These are phyloP conservation scores for Populus ilicifolia DNA, from an alignment of 345 rosid genomes.

Conservation along the genomic window DNA sequence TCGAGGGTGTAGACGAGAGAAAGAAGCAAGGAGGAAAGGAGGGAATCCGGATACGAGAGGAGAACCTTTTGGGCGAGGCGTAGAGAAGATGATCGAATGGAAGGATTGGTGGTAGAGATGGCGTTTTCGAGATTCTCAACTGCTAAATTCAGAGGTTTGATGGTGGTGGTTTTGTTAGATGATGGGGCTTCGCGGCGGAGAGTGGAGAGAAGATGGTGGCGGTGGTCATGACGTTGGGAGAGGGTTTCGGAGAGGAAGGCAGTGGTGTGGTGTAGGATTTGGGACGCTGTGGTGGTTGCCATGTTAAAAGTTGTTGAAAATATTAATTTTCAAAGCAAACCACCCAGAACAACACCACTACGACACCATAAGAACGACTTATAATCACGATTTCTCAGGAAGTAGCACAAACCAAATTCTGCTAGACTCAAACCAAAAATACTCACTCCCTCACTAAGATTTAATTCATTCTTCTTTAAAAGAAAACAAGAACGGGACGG, in stretches of 20 bases:
- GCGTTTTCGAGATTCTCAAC: constrained; percentile 46
- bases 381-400: too few species aligned
- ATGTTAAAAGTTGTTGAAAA: neutral
- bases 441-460: too few species aligned
- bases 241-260: constrained; percentile 38
- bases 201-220: constrained; percentile 34
- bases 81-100: constrained; percentile 41
- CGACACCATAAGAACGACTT: too few species aligned
- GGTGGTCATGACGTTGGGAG: constrained; percentile 38
- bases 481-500: neutral
- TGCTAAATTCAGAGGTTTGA: constrained; percentile 39
- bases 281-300: constrained; percentile 18
- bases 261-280: constrained; percentile 42
- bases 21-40: constrained; percentile 46
- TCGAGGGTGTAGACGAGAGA: constrained; percentile 44
- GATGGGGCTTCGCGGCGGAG: constrained; percentile 28
- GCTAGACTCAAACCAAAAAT: too few species aligned
- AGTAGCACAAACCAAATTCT: too few species aligned
- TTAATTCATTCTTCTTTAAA: too few species aligned
- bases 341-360: too few species aligned
- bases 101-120: constrained; percentile 25
- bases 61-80: constrained; percentile 46
- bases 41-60: constrained; percentile 31
- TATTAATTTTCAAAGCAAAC: too few species aligned
- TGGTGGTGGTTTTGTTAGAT: constrained; percentile 17